Evolutionary conservation across 176 grass and related monocot species (phyloP).

Genomic region (Oryza australiensis): DNA sequence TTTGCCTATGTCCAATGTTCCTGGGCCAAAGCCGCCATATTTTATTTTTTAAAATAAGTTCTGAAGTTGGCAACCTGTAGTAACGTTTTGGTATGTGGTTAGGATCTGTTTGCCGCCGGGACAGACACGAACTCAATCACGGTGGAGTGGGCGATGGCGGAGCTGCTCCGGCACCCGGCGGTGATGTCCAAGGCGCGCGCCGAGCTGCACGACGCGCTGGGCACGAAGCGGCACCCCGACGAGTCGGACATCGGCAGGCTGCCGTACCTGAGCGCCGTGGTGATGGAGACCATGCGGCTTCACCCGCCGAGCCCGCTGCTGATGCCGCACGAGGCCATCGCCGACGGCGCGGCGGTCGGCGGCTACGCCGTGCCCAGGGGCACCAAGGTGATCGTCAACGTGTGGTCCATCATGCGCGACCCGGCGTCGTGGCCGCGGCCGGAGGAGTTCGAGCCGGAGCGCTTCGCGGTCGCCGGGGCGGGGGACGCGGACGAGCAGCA

Average conservation of each 20-base stretch:
- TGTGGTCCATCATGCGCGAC: constrained; percentile 63
- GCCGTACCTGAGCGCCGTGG: constrained; percentile 55
- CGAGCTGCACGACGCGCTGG: constrained; percentile 44
- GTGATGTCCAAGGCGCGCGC: constrained; percentile 57
- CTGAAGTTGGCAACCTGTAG: background rate
- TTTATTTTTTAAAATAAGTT: background rate
- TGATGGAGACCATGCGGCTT: constrained; percentile 68
- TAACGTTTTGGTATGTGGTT: background rate
- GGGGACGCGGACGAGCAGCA: too few species aligned
- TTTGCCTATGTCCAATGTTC: background rate
- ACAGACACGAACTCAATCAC: constrained; percentile 54
- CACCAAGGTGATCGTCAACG: constrained; percentile 43
- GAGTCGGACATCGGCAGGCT: constrained; percentile 41
- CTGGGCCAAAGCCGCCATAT: background rate
- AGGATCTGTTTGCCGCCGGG: constrained; percentile 51
- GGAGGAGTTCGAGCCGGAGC: constrained; percentile 48
- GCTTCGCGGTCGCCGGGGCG: too few species aligned
- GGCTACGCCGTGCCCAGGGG: constrained; percentile 50
- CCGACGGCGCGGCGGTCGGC: constrained; percentile 39
- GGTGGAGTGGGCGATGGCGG: constrained; percentile 67
- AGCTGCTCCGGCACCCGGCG: constrained; percentile 60
- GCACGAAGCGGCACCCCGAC: constrained; percentile 31
- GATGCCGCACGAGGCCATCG: constrained; percentile 52
- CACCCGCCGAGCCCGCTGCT: constrained; percentile 58
- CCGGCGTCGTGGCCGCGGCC: constrained; percentile 42